Evolutionary conservation across 1,284 basidiomycete species (phyloP).

Genomic region (Trametes versicolor): DNA sequence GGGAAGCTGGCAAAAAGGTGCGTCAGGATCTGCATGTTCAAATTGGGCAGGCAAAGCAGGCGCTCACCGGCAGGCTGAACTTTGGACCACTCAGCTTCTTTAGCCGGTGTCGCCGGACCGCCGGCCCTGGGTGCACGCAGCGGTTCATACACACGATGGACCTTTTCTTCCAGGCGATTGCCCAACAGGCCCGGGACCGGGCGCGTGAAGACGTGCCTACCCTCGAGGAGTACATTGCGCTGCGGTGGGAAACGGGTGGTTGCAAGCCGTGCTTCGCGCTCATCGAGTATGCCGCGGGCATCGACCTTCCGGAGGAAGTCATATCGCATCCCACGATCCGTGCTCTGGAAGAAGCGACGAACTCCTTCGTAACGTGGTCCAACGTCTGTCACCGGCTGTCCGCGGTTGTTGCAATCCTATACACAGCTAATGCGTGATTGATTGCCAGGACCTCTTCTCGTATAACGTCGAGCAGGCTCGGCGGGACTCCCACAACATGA

Average conservation of each 20-base stretch:
- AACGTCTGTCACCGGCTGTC: constrained; percentile 40
- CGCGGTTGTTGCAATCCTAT: background rate
- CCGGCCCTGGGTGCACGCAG: constrained; percentile 27
- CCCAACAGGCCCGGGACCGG: constrained; percentile 39
- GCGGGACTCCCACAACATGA: constrained; percentile 45
- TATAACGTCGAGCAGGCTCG: constrained; percentile 47
- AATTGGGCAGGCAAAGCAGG: background rate
- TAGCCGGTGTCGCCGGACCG: constrained; percentile 28
- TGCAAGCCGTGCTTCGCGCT: constrained; percentile 46
- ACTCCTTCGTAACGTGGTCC: constrained; percentile 45
- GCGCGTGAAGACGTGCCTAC: constrained; percentile 36
- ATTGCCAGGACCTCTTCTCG: constrained; percentile 44
- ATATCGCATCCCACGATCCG: constrained; percentile 42
- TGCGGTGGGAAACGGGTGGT: constrained; percentile 44
- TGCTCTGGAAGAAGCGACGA: constrained; percentile 42
- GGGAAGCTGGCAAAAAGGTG: constrained; percentile 38
- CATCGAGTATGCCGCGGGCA: constrained; percentile 44
- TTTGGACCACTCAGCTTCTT: constrained; percentile 23
- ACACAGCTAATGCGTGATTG: background rate
- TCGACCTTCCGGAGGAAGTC: constrained; percentile 46
- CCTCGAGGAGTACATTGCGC: constrained; percentile 44
- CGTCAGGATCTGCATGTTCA: constrained; percentile 5
- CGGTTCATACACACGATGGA: constrained; percentile 44
- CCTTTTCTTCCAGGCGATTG: constrained; percentile 42
- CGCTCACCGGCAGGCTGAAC: constrained; percentile 11